Percentiles rank a stretch among this genome's conserved stretches.
These are phyloP conservation scores for Magnaporthiopsis incrustans DNA, from an alignment of 2,329 filamentous ascomycete species.

Conservation along the genomic window DNA sequence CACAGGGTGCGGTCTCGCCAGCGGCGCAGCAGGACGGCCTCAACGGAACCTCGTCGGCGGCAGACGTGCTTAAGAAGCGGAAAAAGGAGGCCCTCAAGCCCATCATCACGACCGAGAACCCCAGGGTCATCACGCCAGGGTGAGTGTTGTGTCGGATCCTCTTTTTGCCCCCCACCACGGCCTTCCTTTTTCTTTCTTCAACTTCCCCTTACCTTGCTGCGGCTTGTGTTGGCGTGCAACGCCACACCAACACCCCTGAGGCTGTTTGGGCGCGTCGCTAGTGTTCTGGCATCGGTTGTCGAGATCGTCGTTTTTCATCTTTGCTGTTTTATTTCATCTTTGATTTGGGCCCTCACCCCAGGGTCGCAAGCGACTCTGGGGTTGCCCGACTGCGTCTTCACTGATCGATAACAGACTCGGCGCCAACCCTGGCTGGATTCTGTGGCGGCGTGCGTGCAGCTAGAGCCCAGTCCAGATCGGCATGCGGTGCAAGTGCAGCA, in stretches of 20 bases:
- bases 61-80: slow-evolving; percentile 53
- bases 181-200: background rate
- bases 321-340: background rate
- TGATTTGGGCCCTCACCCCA: background rate
- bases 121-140: slow-evolving; percentile 18
- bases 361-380: background rate
- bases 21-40: background rate
- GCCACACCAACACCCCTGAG: no score
- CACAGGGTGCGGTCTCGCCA: background rate
- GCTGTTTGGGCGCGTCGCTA: background rate
- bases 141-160: slow-evolving; percentile 22
- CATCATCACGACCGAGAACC: slow-evolving; percentile 62
- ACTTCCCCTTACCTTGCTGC: background rate
- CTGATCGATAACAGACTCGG: background rate
- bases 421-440: slow-evolving; percentile 2
- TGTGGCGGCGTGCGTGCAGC: slow-evolving; percentile 4
- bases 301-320: no score
- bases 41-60: slow-evolving; percentile 5
- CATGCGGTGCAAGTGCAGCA: background rate
- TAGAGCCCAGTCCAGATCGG: background rate
- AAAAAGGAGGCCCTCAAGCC: slow-evolving; percentile 69
- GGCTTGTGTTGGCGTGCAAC: background rate
- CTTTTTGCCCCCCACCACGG: background rate
- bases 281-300: background rate
- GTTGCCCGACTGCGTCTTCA: background rate